Conservation (phyloP, 1,284 basidiomycete species). For the Xerocomus amazonicus region DNA sequence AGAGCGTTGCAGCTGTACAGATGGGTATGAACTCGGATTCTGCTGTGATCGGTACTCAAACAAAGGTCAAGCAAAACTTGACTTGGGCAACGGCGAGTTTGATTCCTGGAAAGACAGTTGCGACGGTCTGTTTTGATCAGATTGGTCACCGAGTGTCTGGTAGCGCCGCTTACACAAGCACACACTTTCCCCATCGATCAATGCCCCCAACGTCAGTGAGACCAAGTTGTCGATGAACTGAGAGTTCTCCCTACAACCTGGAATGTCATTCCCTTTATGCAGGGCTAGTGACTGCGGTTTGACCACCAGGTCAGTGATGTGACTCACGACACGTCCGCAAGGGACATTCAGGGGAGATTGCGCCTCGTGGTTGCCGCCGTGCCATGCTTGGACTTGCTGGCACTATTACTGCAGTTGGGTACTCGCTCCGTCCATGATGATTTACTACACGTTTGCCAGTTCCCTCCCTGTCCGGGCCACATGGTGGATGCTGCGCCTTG, state of each 20-base stretch:
- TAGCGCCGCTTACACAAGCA: too few species aligned
- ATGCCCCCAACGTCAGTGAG: too few species aligned
- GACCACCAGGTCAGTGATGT: not conserved
- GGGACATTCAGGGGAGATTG: not conserved
- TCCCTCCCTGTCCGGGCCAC: slow-evolving; percentile 6
- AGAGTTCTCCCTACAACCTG: not conserved
- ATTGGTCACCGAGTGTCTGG: too few species aligned
- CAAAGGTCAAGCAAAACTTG: too few species aligned
- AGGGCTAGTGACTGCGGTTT: not conserved
- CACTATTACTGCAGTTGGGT: not conserved
- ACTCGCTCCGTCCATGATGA: not conserved
- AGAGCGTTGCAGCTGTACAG: too few species aligned
- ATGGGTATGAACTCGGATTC: too few species aligned
- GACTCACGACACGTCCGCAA: slow-evolving; percentile 1
- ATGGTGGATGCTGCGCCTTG: slow-evolving; percentile 6
- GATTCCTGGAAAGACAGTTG: too few species aligned
- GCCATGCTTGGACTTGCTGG: slow-evolving; percentile 1
- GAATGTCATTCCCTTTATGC: not conserved
- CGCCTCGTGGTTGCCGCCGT: slow-evolving; percentile 13
- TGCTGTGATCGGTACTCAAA: too few species aligned
- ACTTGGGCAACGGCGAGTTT: too few species aligned
- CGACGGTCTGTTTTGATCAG: too few species aligned
- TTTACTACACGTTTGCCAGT: not conserved
- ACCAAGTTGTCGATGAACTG: too few species aligned
- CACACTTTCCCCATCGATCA: too few species aligned